Conservation (phyloP, 108 stramenopile species). For the Skeletonema costatum region DNA sequence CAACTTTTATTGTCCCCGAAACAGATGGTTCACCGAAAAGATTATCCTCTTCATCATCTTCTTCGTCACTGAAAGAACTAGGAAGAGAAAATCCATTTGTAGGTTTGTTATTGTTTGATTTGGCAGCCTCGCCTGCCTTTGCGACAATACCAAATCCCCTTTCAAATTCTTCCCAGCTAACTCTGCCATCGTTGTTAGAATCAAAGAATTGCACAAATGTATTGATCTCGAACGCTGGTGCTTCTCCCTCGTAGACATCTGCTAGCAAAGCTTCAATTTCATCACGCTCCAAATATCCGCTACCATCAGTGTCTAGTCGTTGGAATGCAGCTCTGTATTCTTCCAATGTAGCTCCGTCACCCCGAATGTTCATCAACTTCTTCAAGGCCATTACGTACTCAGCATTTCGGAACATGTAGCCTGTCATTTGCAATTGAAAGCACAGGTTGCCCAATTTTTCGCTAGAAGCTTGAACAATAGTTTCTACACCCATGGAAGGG, state of each 20-base stretch:
- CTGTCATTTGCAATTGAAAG: conserved; percentile 92
- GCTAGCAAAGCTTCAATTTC: conserved; percentile 71
- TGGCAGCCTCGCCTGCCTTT: conserved; percentile 6
- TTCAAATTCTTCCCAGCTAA: conserved; percentile 86
- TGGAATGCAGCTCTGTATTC: conserved; percentile 88
- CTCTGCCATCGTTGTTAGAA: conserved; percentile 79
- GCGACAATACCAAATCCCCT: conserved; percentile 67
- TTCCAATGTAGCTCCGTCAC: conserved; percentile 58
- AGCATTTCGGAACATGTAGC: conserved; percentile 91
- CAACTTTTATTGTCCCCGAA: conserved; percentile 75
- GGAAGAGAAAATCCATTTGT: conserved; percentile 22
- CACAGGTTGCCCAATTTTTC: conserved; percentile 82
- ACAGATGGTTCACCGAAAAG: conserved; percentile 32
- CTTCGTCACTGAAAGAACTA: conserved; percentile 43
- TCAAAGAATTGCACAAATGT: conserved; percentile 90
- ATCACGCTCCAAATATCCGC: conserved; percentile 73
- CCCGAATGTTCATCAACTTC: conserved; percentile 70
- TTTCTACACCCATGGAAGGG: conserved; percentile 68
- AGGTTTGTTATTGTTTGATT: conserved; percentile 2
- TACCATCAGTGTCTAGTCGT: conserved; percentile 67
- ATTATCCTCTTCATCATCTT: conserved; percentile 42
- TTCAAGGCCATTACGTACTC: conserved; percentile 91
- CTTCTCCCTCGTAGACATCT: conserved; percentile 65
- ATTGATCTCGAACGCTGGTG: conserved; percentile 73
- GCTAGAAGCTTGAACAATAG: conserved; percentile 68